Conservation (phyloP, 345 rosid genomes). For the Brassica nigra region DNA sequence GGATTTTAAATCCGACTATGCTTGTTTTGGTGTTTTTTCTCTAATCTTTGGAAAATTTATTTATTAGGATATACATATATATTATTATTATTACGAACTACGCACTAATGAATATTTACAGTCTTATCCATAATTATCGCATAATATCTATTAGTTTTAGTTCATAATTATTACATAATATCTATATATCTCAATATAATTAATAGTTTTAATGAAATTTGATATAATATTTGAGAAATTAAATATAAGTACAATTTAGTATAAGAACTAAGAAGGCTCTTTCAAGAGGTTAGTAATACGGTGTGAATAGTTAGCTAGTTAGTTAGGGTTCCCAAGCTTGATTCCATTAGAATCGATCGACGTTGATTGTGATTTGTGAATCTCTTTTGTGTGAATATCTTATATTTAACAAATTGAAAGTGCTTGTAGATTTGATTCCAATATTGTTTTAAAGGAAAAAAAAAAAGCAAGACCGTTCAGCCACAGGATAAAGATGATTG, state of each 20-base stretch:
- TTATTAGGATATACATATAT: no score
- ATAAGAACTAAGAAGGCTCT: not conserved
- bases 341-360: conserved; percentile 21
- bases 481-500: conserved; percentile 42
- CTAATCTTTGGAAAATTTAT: no score
- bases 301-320: conserved; percentile 1
- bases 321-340: not conserved
- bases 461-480: conserved; percentile 39
- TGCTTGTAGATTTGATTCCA: conserved; percentile 37
- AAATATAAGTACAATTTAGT: not conserved
- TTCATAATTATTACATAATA: no score
- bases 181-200: no score
- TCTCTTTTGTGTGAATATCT: conserved; percentile 38
- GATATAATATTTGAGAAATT: not conserved
- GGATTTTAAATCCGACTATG: no score
- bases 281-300: not conserved
- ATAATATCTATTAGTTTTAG: no score
- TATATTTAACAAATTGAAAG: conserved; percentile 28
- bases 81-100: no score
- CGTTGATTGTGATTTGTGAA: conserved; percentile 37
- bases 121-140: no score
- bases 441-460: not conserved
- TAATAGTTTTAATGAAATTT: no score
- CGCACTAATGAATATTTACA: no score
- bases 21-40: no score